Evolutionary conservation across 2,329 filamentous ascomycete genomes (phyloP).

Genomic region (Rhinocladiella similis): DNA sequence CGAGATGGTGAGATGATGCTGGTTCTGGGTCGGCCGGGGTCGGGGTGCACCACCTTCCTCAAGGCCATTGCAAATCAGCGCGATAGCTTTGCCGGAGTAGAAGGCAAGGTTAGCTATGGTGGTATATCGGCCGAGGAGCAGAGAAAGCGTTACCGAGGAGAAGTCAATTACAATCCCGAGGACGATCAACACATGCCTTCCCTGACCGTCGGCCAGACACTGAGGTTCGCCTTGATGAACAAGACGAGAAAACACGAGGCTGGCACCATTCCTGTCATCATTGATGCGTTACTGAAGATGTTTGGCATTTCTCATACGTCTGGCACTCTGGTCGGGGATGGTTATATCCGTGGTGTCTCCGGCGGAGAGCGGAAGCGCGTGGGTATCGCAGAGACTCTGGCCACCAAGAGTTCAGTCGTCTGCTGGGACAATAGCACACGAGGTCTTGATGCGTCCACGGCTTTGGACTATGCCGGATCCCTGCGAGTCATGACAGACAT

Average conservation of each 20-base stretch:
- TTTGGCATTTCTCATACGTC: constrained; percentile 77
- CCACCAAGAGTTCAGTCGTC: constrained; percentile 70
- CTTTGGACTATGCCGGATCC: constrained; percentile 72
- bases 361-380: constrained; percentile 81
- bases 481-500: constrained; percentile 74
- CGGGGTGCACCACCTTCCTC: constrained; percentile 74
- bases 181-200: constrained; percentile 74
- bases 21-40: constrained; percentile 70
- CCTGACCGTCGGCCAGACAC: constrained; percentile 74
- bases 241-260: constrained; percentile 70
- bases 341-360: constrained; percentile 70
- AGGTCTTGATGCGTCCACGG: constrained; percentile 77
- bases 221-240: constrained; percentile 72
- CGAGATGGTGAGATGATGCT: constrained; percentile 72
- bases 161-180: constrained; percentile 77
- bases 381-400: constrained; percentile 74
- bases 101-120: constrained; percentile 70
- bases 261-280: constrained; percentile 66
- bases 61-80: constrained; percentile 73
- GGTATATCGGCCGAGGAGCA: constrained; percentile 69
- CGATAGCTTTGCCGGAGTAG: constrained; percentile 63
- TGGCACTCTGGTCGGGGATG: constrained; percentile 74
- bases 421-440: constrained; percentile 81
- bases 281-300: constrained; percentile 71
- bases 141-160: constrained; percentile 68